Evolutionary conservation across 345 rosid species (phyloP).

Genomic region (Abelmoschus esculentus): DNA sequence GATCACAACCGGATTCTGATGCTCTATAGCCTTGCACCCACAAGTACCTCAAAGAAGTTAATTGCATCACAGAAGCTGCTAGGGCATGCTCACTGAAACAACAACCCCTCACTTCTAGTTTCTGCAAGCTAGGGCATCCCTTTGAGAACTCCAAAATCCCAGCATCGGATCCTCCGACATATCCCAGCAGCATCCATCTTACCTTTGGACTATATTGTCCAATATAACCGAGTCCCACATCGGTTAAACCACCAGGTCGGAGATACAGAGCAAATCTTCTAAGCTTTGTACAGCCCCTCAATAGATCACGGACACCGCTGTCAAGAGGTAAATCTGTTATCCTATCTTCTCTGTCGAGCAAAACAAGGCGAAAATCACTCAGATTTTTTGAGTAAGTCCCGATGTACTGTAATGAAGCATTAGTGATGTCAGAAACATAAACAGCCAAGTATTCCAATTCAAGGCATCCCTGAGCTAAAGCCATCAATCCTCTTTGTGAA

Average conservation of each 20-base stretch:
- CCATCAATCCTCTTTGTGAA: conserved; percentile 79
- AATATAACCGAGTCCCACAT: conserved; percentile 65
- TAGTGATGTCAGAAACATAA: conserved; percentile 79
- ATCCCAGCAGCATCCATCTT: conserved; percentile 77
- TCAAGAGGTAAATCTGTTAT: conserved; percentile 87
- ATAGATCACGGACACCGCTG: conserved; percentile 65
- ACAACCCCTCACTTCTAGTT: conserved; percentile 90
- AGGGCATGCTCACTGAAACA: conserved; percentile 73
- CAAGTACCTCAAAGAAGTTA: conserved; percentile 70
- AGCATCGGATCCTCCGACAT: conserved; percentile 66
- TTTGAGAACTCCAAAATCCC: conserved; percentile 70
- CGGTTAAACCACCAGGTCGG: conserved; percentile 73
- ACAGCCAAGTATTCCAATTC: conserved; percentile 75
- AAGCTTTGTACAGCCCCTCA: conserved; percentile 74
- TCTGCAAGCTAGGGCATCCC: conserved; percentile 83
- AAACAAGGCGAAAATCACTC: conserved; percentile 74
- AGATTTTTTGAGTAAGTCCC: conserved; percentile 66
- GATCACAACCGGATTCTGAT: conserved; percentile 45
- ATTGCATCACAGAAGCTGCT: conserved; percentile 50
- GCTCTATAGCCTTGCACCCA: conserved; percentile 94
- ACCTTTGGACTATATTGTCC: conserved; percentile 69
- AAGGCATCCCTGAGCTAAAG: conserved; percentile 77
- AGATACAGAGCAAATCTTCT: conserved; percentile 76
- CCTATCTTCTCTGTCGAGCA: conserved; percentile 61
- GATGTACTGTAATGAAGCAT: conserved; percentile 54